A percentile compares a stretch with the other conserved stretches of the same genome.
phyloP scores from a whole-genome alignment of 78 protist species.

The Pelomyxa schiedti region DNA sequence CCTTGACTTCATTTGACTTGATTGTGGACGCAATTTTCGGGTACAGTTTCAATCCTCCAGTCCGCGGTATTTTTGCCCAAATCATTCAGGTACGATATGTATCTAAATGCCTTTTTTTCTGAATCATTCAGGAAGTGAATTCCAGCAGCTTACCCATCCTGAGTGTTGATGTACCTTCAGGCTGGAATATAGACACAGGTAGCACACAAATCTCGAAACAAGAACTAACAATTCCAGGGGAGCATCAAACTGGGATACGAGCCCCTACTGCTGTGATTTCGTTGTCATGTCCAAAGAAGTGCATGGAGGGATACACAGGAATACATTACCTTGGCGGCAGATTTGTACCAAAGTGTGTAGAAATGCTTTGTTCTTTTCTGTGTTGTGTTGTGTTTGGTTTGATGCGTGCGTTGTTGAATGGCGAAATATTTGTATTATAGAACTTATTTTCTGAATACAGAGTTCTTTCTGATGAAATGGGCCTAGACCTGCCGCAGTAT shows the following conservation, averaged over 20 bases:
- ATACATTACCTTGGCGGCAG: conserved; percentile 78
- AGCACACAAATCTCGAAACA: neutral
- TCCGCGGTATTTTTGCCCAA: conserved; percentile 66
- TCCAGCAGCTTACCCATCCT: conserved; percentile 21
- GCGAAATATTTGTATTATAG: neutral
- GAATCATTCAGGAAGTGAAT: conserved; percentile 9
- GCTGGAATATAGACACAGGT: conserved; percentile 82
- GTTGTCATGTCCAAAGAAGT: conserved; percentile 68
- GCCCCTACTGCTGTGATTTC: conserved; percentile 39
- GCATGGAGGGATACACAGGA: conserved; percentile 53
- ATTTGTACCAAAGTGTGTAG: conserved; percentile 41
- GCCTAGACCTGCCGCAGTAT: conserved; percentile 40
- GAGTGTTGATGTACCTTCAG: conserved; percentile 77
- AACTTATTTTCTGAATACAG: neutral
- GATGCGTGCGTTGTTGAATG: neutral
- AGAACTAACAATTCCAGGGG: too few relatives aligned
- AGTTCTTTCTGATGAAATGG: conserved; percentile 7
- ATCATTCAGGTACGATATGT: conserved; percentile 1
- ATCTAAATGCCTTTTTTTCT: neutral
- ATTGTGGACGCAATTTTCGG: conserved; percentile 81
- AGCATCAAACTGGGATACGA: neutral
- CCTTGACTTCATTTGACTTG: conserved; percentile 14
- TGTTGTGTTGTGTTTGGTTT: neutral
- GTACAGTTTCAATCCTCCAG: conserved; percentile 61
- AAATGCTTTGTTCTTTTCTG: neutral